These are phyloP conservation scores for Microdochium paspali DNA, from an alignment of 2,329 filamentous ascomycete species.

Conservation along the genomic window DNA sequence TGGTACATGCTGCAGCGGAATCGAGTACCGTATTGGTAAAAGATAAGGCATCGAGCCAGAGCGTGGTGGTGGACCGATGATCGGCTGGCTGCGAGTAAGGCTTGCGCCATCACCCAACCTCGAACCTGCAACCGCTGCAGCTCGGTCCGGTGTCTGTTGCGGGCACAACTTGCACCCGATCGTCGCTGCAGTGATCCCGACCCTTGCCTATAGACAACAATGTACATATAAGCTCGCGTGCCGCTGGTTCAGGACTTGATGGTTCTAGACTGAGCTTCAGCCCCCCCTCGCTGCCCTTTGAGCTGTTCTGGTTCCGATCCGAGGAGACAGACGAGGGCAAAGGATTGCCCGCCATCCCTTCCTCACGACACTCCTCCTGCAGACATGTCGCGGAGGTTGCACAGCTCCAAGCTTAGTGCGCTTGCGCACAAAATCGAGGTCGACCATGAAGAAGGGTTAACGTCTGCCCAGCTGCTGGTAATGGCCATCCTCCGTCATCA, in stretches of 20 bases:
- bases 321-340: too few relatives aligned
- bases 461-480: constrained; percentile 70
- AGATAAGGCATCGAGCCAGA: too few relatives aligned
- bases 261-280: not conserved
- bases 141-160: too few relatives aligned
- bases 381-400: constrained; percentile 7
- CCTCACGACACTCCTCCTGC: too few relatives aligned
- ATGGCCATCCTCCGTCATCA: constrained; percentile 10
- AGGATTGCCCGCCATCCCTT: too few relatives aligned
- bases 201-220: not conserved
- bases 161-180: not conserved
- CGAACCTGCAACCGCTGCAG: too few relatives aligned
- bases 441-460: constrained; percentile 66
- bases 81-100: too few relatives aligned
- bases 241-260: not conserved
- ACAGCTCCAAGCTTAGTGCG: constrained; percentile 26
- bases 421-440: constrained; percentile 58
- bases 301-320: too few relatives aligned
- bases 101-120: too few relatives aligned
- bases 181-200: not conserved
- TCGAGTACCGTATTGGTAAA: too few relatives aligned
- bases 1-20: too few relatives aligned
- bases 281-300: not conserved
- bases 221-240: not conserved
- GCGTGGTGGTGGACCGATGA: too few relatives aligned